phyloP scores from a whole-genome alignment of 805 yeast species.

The Cyberlindnera maritima region DNA sequence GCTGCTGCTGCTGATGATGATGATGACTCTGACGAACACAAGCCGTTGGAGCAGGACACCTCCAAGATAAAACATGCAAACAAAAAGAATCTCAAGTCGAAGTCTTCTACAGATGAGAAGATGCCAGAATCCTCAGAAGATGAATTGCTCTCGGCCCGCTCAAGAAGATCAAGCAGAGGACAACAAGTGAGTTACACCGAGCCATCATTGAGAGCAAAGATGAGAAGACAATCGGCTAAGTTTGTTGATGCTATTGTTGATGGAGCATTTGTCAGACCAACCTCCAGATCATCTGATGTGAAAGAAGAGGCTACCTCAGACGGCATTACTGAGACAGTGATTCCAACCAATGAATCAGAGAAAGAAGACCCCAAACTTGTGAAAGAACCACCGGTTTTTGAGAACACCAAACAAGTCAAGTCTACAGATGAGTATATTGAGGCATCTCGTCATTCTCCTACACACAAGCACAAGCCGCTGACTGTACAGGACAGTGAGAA shows the following conservation, averaged over 20 bases:
- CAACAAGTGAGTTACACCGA: constrained; percentile 62
- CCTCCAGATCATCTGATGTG: background rate
- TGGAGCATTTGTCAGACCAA: constrained; percentile 13
- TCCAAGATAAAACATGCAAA: constrained; percentile 29
- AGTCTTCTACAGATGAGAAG: constrained; percentile 35
- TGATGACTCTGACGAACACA: constrained; percentile 23
- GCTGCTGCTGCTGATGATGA: constrained; percentile 16
- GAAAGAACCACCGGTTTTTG: background rate
- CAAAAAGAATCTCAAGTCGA: constrained; percentile 29
- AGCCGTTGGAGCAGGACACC: constrained; percentile 22
- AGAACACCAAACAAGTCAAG: background rate
- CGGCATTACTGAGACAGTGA: background rate
- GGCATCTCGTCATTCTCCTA: constrained; percentile 17
- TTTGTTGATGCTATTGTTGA: constrained; percentile 56
- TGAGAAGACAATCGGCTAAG: constrained; percentile 62
- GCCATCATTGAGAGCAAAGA: constrained; percentile 64
- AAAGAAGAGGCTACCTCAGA: background rate
- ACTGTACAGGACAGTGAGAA: constrained; percentile 22
- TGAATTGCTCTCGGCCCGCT: constrained; percentile 29
- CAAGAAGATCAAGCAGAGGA: constrained; percentile 45
- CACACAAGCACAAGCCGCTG: constrained; percentile 13
- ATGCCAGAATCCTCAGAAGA: constrained; percentile 33
- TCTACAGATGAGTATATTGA: constrained; percentile 7
- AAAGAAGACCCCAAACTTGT: background rate
- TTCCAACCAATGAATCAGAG: background rate